Percentiles rank a stretch among this genome's conserved stretches.
phyloP scores from a whole-genome alignment of 2,329 filamentous ascomycete genomes.

The Ceratocystis ficicola region DNA sequence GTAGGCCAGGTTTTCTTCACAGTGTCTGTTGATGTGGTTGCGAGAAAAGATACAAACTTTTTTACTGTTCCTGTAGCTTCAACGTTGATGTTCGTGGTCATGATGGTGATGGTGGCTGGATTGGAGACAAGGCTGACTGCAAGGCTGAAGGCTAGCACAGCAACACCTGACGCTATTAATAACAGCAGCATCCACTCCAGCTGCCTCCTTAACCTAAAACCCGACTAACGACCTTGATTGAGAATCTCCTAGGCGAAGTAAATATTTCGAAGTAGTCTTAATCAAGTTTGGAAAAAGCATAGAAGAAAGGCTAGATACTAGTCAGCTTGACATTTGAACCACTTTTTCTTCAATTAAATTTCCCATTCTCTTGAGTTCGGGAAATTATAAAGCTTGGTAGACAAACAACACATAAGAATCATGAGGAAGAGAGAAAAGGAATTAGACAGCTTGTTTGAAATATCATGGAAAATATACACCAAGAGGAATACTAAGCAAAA shows the following conservation, averaged over 20 bases:
- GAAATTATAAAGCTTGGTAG: no score
- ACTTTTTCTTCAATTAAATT: background rate
- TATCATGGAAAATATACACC: background rate
- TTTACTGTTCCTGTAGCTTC: no score
- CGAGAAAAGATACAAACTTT: no score
- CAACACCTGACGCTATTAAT: no score
- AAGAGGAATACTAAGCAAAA: background rate
- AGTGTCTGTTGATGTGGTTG: no score
- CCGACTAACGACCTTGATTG: no score
- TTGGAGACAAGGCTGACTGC: background rate
- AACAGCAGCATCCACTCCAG: no score
- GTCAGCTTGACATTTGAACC: background rate
- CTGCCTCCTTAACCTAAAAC: no score
- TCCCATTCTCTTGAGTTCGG: background rate
- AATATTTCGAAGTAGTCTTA: no score
- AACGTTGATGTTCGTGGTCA: background rate
- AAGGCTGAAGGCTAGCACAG: background rate
- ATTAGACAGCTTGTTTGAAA: constrained; percentile 3
- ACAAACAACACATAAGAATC: background rate
- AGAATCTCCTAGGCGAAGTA: no score
- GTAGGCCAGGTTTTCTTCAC: no score
- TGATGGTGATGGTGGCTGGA: background rate
- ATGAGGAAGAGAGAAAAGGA: background rate
- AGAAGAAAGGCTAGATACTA: background rate
- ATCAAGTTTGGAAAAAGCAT: no score